These are phyloP conservation scores for Exobasidium cylindrosporum DNA, from an alignment of 1,284 basidiomycete species.

Conservation along the genomic window DNA sequence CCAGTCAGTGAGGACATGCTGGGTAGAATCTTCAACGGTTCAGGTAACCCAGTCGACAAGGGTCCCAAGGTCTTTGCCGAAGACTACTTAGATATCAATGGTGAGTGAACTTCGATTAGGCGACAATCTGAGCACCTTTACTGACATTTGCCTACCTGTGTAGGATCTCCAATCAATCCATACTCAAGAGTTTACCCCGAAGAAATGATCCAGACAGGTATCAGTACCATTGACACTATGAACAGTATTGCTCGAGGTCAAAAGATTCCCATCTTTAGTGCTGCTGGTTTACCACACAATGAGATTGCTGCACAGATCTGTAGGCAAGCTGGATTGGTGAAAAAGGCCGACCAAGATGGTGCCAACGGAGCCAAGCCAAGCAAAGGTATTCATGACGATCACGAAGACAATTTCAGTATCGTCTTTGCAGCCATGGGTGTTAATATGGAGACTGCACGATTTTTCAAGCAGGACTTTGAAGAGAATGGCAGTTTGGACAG, in stretches of 20 bases:
- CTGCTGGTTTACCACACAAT: constrained; percentile 97
- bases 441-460: constrained; percentile 99
- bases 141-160: background rate
- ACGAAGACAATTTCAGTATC: constrained; percentile 99
- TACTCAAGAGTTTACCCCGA: constrained; percentile 99
- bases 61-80: constrained; percentile 99
- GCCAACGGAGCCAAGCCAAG: constrained; percentile 64
- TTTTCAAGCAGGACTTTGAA: constrained; percentile 99
- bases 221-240: constrained; percentile 69
- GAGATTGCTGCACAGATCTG: constrained; percentile 99
- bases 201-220: constrained; percentile 99
- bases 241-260: constrained; percentile 99
- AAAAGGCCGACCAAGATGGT: constrained; percentile 57
- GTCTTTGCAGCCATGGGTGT: constrained; percentile 99
- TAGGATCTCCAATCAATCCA: constrained; percentile 97
- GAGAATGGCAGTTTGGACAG: constrained; percentile 97
- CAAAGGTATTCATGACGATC: constrained; percentile 96
- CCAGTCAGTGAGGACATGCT: constrained; percentile 99
- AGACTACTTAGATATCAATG: constrained; percentile 99
- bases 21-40: constrained; percentile 98
- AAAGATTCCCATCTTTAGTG: constrained; percentile 99
- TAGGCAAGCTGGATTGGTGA: constrained; percentile 96
- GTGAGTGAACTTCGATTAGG: constrained; percentile 58
- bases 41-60: constrained; percentile 95
- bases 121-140: too few species aligned